Evolutionary conservation across 1,139 yeast genomes (phyloP).

Genomic region (Eremothecium coryli): DNA sequence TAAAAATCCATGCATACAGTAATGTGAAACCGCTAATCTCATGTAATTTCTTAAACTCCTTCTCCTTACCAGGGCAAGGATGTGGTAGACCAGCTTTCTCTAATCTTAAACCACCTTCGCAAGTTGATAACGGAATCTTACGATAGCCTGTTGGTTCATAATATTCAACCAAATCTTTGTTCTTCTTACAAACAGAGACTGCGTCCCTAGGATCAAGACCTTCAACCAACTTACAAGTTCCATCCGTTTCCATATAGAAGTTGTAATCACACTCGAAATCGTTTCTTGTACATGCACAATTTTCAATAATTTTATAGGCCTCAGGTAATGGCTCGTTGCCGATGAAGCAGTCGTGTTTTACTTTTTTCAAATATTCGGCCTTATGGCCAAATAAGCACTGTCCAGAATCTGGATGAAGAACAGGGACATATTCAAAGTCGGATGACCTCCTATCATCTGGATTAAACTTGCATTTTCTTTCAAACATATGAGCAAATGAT

Average conservation of each 20-base stretch:
- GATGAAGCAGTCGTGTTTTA: slow-evolving; percentile 64
- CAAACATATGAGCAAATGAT: slow-evolving; percentile 61
- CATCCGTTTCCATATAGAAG: slow-evolving; percentile 60
- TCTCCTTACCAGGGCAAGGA: slow-evolving; percentile 80
- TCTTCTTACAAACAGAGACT: slow-evolving; percentile 49
- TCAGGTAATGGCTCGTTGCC: slow-evolving; percentile 62
- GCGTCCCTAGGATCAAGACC: slow-evolving; percentile 66
- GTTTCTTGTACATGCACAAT: slow-evolving; percentile 76
- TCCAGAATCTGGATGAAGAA: slow-evolving; percentile 57
- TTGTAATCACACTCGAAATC: slow-evolving; percentile 96
- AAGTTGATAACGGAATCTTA: slow-evolving; percentile 62
- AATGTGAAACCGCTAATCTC: slow-evolving; percentile 33
- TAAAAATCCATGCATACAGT: slow-evolving; percentile 36
- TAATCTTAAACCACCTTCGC: slow-evolving; percentile 59
- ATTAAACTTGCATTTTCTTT: slow-evolving; percentile 63
- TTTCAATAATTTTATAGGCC: slow-evolving; percentile 49
- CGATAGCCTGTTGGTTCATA: slow-evolving; percentile 78
- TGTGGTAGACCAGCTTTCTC: slow-evolving; percentile 54
- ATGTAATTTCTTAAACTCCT: slow-evolving; percentile 53
- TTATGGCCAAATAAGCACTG: slow-evolving; percentile 84
- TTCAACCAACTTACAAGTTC: slow-evolving; percentile 72
- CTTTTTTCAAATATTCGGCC: slow-evolving; percentile 66
- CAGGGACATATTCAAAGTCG: slow-evolving; percentile 81
- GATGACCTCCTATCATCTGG: slow-evolving; percentile 47
- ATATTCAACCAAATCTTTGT: slow-evolving; percentile 52